Evolutionary conservation across 768 basidiomycete species (phyloP).

Genomic region (Serendipita sp.): DNA sequence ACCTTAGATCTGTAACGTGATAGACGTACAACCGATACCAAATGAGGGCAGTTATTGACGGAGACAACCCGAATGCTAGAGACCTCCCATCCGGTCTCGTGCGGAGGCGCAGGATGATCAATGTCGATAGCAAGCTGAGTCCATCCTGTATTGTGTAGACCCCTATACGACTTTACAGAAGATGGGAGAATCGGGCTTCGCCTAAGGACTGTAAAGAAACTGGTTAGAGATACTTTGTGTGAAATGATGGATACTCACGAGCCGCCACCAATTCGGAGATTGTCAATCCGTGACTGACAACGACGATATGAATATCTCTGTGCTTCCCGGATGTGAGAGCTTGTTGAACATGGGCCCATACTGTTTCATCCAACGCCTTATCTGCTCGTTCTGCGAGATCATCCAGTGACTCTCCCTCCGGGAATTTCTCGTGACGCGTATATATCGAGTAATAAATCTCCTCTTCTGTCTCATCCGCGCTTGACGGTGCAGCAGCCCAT

Average conservation of each 20-base stretch:
- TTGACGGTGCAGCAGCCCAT: conserved; percentile 19
- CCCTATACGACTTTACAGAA: background rate
- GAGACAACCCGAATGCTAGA: conserved; percentile 12
- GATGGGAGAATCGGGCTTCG: background rate
- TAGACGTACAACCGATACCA: conserved; percentile 35
- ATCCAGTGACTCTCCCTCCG: conserved; percentile 53
- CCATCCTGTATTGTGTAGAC: background rate
- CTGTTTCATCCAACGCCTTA: conserved; percentile 30
- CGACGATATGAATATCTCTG: conserved; percentile 35
- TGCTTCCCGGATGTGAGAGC: conserved; percentile 18
- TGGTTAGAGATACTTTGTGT: background rate
- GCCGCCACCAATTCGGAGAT: conserved; percentile 28
- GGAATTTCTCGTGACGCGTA: conserved; percentile 35
- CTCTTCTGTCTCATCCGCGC: background rate
- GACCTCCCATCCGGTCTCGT: background rate
- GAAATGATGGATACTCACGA: background rate
- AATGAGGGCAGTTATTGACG: conserved; percentile 41
- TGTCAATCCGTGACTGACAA: conserved; percentile 64
- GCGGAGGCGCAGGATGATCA: background rate
- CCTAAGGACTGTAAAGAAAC: background rate
- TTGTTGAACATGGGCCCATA: conserved; percentile 36
- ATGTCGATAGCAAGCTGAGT: background rate
- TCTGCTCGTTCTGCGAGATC: conserved; percentile 45
- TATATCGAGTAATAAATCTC: conserved; percentile 2
- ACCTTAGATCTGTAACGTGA: background rate